A percentile compares a stretch with the other conserved stretches of the same genome.
phyloP scores from a whole-genome alignment of 495 filamentous ascomycete species.

The Neurospora sp. region DNA sequence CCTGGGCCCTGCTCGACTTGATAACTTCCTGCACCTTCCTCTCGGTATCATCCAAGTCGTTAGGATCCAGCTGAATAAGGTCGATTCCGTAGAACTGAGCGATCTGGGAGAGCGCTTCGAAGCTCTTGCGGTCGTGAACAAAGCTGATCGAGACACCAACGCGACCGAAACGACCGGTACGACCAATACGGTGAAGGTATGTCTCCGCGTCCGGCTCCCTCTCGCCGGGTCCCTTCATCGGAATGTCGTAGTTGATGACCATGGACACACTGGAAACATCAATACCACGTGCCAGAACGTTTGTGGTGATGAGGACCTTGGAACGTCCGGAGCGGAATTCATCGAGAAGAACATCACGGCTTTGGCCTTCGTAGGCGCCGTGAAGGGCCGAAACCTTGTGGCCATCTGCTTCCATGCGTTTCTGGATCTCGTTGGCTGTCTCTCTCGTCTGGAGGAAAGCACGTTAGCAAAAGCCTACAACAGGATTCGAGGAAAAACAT shows the following conservation, averaged over 20 bases:
- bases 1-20: slow-evolving; percentile 65
- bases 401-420: slow-evolving; percentile 75
- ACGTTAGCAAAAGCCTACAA: slow-evolving; percentile 12
- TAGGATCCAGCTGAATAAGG: slow-evolving; percentile 37
- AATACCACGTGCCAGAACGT: slow-evolving; percentile 93
- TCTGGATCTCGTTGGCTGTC: slow-evolving; percentile 72
- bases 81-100: slow-evolving; percentile 55
- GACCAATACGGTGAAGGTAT: slow-evolving; percentile 96
- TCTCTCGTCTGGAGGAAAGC: slow-evolving; percentile 51
- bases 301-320: slow-evolving; percentile 98
- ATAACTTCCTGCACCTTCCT: slow-evolving; percentile 69
- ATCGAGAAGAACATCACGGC: slow-evolving; percentile 80
- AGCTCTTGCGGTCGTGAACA: slow-evolving; percentile 70
- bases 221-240: slow-evolving; percentile 44
- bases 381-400: slow-evolving; percentile 86
- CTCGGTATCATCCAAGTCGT: slow-evolving; percentile 87
- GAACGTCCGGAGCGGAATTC: slow-evolving; percentile 74
- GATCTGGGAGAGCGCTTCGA: slow-evolving; percentile 65
- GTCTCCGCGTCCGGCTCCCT: slow-evolving; percentile 70
- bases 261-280: slow-evolving; percentile 94
- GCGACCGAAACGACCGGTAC: slow-evolving; percentile 93
- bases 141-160: slow-evolving; percentile 94
- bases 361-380: slow-evolving; percentile 69
- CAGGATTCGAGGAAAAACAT: slow-evolving; percentile 13
- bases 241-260: slow-evolving; percentile 91